A percentile compares a stretch with the other conserved stretches of the same genome.
Evolutionary conservation across 2,329 filamentous ascomycete genomes (phyloP).

Genomic region (Penicillium italicum): DNA sequence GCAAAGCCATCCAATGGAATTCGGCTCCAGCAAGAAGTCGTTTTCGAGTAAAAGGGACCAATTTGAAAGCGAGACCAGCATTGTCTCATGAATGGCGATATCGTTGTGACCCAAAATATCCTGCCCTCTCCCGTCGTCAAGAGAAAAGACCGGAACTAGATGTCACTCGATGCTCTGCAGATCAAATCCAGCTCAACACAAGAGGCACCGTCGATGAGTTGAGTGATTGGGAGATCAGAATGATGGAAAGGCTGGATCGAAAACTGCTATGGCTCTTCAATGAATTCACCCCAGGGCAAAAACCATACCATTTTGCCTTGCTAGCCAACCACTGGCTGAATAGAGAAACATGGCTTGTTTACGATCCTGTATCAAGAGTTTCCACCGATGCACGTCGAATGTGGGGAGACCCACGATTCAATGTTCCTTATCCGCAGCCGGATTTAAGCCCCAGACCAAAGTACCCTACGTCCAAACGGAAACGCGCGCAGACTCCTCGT

Average conservation of each 20-base stretch:
- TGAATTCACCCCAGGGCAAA: constrained; percentile 39
- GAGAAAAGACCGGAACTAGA: background rate
- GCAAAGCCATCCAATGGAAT: constrained; percentile 3
- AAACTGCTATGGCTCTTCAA: constrained; percentile 39
- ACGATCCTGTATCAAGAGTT: constrained; percentile 39
- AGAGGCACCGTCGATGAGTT: constrained; percentile 14
- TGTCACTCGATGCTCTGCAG: background rate
- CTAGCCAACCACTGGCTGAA: constrained; percentile 45
- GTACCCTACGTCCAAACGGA: constrained; percentile 21
- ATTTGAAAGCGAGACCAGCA: background rate
- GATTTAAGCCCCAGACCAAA: constrained; percentile 24
- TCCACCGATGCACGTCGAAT: constrained; percentile 29
- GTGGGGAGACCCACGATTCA: constrained; percentile 38
- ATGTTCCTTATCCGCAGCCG: constrained; percentile 28
- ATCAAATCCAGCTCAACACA: background rate
- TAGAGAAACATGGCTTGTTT: constrained; percentile 38
- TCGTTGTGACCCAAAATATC: background rate
- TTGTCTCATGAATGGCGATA: constrained; percentile 4
- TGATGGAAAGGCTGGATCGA: constrained; percentile 36
- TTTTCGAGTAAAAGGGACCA: background rate
- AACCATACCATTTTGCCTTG: constrained; percentile 39
- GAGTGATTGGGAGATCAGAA: constrained; percentile 36
- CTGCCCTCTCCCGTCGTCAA: background rate
- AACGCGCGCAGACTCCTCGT: constrained; percentile 25
- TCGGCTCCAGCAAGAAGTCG: constrained; percentile 1